Base-by-base conservation (phyloP, 2,329 filamentous ascomycete species). In the Ophiostoma angusticollis region DNA sequence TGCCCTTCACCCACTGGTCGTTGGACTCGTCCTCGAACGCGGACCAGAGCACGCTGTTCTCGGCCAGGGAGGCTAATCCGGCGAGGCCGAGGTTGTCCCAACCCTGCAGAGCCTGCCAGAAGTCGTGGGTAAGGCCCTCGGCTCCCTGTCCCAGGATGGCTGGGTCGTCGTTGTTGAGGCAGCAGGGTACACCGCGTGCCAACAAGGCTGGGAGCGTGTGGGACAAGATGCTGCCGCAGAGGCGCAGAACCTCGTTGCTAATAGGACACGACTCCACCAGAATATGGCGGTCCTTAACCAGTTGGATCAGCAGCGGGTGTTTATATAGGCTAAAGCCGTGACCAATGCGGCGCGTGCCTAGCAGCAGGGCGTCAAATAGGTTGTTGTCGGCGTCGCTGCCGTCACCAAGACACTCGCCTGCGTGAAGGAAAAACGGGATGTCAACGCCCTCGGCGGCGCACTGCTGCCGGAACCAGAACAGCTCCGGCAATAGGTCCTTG, bases 381-480 rank as follows among this genome's bases (percentile, higher is more conserved):
- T 95, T 95, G 45, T 62, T 52, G 52, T 95, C 87, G 0, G 81
- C 80, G 16, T 67, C 68, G 49, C 77, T 78, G 21, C 85, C 86
- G 45, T 67, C 62, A 18, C 84, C 85, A 1, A 93, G 73, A 24
- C 78, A 84, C 60, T 95, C 87, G 47, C 87, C 89, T 0, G 89
- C 87, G 56, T 95, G 87, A 64, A 96, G 93, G 65, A 93, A 93
- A 64, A 95, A 94, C 1, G 89, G 89, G 9, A 98, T 77, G 35
- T 85, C 75, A 27, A 95, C 72, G 3, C 72, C 75, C 52, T 85
- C 79, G 53, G 83, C 70, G 1, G 74, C 72, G 56, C 86, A 95
- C 50, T 80, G 74, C 58, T 89, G 87, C 47, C 79, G 78, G 68
- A 96, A 95, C 85, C 85, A 95, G 58, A 95, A 89, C 0, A 96